Evolutionary conservation across 192 early-diverging fungal species (phyloP), one percentile per base, ranked within the genome.

Genomic region (Coemansia sp.): DNA sequence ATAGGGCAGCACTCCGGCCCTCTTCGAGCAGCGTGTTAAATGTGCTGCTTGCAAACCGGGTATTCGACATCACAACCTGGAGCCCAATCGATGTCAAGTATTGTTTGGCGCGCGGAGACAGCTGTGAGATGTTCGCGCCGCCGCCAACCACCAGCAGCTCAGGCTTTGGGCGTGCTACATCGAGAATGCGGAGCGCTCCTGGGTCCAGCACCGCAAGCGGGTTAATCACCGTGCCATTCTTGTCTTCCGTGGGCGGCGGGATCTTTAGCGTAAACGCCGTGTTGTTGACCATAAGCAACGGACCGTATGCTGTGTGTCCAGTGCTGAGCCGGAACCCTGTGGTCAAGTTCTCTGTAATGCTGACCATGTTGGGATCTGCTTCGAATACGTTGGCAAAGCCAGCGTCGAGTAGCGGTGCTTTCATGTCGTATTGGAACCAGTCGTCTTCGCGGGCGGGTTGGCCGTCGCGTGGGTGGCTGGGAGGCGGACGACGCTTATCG

Each of bases 121-220:
- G 29, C 8, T 27, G 67, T 13, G 61, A 65, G 8, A 74, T 61
- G 24, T 43, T 45, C 0, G 73, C 64, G 2, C 80, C 80, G 39
- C 73, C 70, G 45, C 80, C 80, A 19, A 82, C 80, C 7, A 82
- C 64, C 9, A 82, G 22, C 41, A 82, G 49, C 50, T 82, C 80
- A 16, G 80, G 80, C 62, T 71, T 73, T 4, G 80, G 80, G 48
- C 56, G 55, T 4, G 75, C 74, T 13, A 71, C 54, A 51, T 68
- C 32, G 6, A 82, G 65, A 24, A 82, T 41, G 13, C 48, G 43
- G 35, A 75, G 45, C 1, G 70, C 74, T 14, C 71, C 37, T 2
- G 64, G 57, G 19, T 64, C 62, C 14, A 81, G 61, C 32, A 71
- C 39, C 1, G 24, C 26, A 39, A 81, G 29, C 20, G 78, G 78